Evolutionary conservation across 805 yeast species (phyloP).

Genomic region (Zygotorulaspora florentina): DNA sequence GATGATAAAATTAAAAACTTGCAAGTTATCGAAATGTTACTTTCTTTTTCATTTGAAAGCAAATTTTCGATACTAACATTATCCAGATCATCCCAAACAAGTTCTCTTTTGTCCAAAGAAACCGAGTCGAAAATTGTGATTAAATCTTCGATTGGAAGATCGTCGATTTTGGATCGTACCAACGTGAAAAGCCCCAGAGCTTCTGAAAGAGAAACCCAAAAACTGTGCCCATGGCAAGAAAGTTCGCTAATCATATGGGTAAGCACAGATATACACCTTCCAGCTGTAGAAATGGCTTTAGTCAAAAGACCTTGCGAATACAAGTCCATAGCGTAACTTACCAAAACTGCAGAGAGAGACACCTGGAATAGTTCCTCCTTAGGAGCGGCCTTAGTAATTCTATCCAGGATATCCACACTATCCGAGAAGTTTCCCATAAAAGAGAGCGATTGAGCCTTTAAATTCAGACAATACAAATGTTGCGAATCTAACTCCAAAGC

Average conservation of each 20-base stretch:
- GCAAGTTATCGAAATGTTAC: constrained; percentile 37
- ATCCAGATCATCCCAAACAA: constrained; percentile 32
- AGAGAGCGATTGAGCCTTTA: constrained; percentile 62
- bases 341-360: constrained; percentile 53
- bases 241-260: constrained; percentile 18
- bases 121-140: constrained; percentile 27
- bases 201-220: constrained; percentile 67
- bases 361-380: constrained; percentile 48
- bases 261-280: constrained; percentile 41
- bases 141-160: constrained; percentile 47
- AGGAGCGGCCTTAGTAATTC: constrained; percentile 42
- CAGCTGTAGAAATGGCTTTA: constrained; percentile 51
- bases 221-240: constrained; percentile 39
- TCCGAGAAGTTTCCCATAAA: constrained; percentile 62
- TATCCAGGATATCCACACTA: constrained; percentile 48
- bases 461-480: constrained; percentile 60
- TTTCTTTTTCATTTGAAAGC: constrained; percentile 22
- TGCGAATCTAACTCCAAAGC: constrained; percentile 52
- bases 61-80: constrained; percentile 18
- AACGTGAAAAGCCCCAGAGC: constrained; percentile 49
- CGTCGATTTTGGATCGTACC: constrained; percentile 50
- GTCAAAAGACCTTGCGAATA: constrained; percentile 60
- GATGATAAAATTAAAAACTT: constrained; percentile 44
- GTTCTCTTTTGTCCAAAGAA: constrained; percentile 13
- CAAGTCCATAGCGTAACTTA: constrained; percentile 50